Base-by-base conservation (phyloP, 2,329 filamentous ascomycete species). In the Botryotinia narcissicola region DNA sequence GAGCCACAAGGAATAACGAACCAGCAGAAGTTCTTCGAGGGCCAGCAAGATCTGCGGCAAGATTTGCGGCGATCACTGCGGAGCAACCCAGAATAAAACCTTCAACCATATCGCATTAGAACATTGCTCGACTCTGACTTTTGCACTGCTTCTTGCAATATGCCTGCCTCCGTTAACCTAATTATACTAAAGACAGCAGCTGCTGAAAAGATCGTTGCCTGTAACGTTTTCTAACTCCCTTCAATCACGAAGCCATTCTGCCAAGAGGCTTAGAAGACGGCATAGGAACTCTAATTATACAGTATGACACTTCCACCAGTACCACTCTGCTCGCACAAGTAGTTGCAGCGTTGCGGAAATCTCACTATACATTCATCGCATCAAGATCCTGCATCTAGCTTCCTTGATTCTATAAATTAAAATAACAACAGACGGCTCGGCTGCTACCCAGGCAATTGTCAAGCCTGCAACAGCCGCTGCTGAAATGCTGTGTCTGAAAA, bases 121-220 rank as follows among this genome's bases (percentile, higher is more conserved):
- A 51, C 10, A 14, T n/a, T 51, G 4, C 46, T 51, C 46, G 46
- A 51, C 22, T n/a, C 46, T 51, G 9, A 6, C 10, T 51, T 51
- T 9, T 14, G 22, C 4, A 51, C n/a, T 51, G 25, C 22, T 51
- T 51, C 22, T 51, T 3, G 48, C 25, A n/a, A n/a, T 51, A 10
- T 6, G 0, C 14, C 4, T 10, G n/a, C 22, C 48, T n/a, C 25
- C 2, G 2, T 51, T n/a, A 0, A 51, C 3, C 10, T 5, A 6
- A 7, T 51, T 25, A 10, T n/a, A 3, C 10, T 6, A 0, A 51
- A 51, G 48, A 51, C 22, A 51, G 10, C 25, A n/a, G 9, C 12
- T 9, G 22, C 12, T 14, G 22, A 14, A 12, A 3, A n/a, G 25
- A n/a, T 51, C 4, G 1, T 51, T n/a, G 48, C n/a, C 22, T 25